phyloP scores from a whole-genome alignment of 768 basidiomycete species.

The Termitomyces sp. region DNA sequence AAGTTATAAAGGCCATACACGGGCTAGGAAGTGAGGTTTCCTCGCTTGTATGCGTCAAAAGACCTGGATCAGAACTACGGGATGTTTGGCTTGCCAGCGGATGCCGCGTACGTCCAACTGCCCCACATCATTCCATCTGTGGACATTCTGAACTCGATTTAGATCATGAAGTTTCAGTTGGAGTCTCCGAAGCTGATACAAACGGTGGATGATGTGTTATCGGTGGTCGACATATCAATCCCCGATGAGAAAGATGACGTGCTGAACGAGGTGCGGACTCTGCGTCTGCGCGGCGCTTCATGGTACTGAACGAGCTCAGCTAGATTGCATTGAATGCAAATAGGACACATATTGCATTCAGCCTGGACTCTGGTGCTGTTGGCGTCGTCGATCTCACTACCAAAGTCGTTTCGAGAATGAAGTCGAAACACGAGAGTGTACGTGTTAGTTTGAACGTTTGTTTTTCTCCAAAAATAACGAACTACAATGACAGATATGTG shows the following conservation, averaged over 20 bases:
- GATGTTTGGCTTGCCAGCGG: constrained; percentile 68
- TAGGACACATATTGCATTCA: constrained; percentile 58
- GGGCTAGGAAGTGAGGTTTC: constrained; percentile 55
- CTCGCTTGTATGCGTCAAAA: constrained; percentile 46
- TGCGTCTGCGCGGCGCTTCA: not conserved
- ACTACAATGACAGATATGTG: constrained; percentile 52
- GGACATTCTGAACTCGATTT: not conserved
- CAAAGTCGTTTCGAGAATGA: constrained; percentile 48
- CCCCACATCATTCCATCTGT: not conserved
- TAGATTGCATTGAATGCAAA: constrained; percentile 60
- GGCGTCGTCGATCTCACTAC: constrained; percentile 59
- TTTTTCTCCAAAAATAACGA: not conserved
- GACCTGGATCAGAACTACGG: constrained; percentile 32
- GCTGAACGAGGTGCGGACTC: constrained; percentile 58
- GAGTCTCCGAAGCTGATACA: constrained; percentile 48
- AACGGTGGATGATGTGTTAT: constrained; percentile 40
- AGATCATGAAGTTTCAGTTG: constrained; percentile 43
- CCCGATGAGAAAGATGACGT: constrained; percentile 41
- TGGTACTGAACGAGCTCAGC: constrained; percentile 29
- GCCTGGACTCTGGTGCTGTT: constrained; percentile 62
- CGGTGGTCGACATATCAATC: constrained; percentile 39
- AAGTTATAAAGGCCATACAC: constrained; percentile 58
- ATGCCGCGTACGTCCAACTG: constrained; percentile 34
- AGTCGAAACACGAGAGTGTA: constrained; percentile 57
- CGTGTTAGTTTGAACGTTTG: constrained; percentile 14